Evolutionary conservation across 345 rosid genomes (phyloP).

Genomic region (Gynandropsis gynandra): DNA sequence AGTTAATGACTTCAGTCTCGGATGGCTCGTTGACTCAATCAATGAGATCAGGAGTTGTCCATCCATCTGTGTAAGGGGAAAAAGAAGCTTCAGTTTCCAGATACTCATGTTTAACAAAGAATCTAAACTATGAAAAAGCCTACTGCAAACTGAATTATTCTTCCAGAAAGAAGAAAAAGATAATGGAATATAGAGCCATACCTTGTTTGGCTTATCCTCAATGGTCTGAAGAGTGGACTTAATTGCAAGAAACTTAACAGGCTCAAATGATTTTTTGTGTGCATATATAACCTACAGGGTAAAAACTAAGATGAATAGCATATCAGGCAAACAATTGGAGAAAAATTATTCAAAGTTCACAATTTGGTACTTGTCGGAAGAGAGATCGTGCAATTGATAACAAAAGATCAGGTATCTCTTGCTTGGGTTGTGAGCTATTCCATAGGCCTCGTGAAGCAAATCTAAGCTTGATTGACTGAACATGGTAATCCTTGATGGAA

Average conservation of each 20-base stretch:
- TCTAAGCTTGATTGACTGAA: slow-evolving; percentile 41
- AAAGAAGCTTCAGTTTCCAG: slow-evolving; percentile 23
- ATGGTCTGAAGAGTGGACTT: slow-evolving; percentile 41
- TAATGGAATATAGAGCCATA: slow-evolving; percentile 24
- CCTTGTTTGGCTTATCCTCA: slow-evolving; percentile 33
- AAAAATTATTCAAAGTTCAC: neutral
- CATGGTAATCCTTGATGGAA: slow-evolving; percentile 50
- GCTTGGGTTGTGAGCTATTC: slow-evolving; percentile 36
- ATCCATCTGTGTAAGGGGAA: slow-evolving; percentile 36
- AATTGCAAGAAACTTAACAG: slow-evolving; percentile 47
- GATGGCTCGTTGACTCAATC: slow-evolving; percentile 57
- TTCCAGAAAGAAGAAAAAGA: slow-evolving; percentile 14
- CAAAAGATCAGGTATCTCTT: slow-evolving; percentile 36
- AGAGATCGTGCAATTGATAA: slow-evolving; percentile 48
- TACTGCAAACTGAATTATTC: slow-evolving; percentile 10
- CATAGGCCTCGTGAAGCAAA: slow-evolving; percentile 52
- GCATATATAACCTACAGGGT: slow-evolving; percentile 60
- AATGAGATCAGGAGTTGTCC: slow-evolving; percentile 37
- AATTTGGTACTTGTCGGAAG: slow-evolving; percentile 54
- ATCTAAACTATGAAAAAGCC: neutral
- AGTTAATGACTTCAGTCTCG: slow-evolving; percentile 40
- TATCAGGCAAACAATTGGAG: slow-evolving; percentile 9
- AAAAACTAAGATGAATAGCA: slow-evolving; percentile 9
- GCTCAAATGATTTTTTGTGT: slow-evolving; percentile 56
- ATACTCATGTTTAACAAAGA: slow-evolving; percentile 11